These are phyloP conservation scores for Diplodia sapinea DNA, from an alignment of 2,329 filamentous ascomycete genomes.

Conservation along the genomic window DNA sequence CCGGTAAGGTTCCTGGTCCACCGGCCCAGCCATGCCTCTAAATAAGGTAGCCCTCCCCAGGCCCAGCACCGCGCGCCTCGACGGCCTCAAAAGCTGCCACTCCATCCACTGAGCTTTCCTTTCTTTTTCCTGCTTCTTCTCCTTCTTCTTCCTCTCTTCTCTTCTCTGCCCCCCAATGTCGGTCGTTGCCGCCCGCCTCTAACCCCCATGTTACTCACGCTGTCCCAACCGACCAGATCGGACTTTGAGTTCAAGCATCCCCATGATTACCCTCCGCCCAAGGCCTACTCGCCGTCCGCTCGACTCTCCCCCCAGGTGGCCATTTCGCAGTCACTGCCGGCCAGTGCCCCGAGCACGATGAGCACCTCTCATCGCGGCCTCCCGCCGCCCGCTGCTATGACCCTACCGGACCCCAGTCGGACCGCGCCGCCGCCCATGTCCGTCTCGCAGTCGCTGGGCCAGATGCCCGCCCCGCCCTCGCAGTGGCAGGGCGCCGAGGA, in stretches of 20 bases:
- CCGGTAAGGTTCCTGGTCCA: constrained; percentile 31
- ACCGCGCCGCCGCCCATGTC: constrained; percentile 43
- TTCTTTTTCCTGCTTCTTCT: constrained; percentile 21
- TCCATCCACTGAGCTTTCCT: neutral
- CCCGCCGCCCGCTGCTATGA: constrained; percentile 60
- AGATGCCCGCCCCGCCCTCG: constrained; percentile 53
- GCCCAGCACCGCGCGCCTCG: neutral
- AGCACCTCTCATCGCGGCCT: constrained; percentile 59
- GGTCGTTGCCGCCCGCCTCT: constrained; percentile 25
- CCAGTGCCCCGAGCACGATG: constrained; percentile 53
- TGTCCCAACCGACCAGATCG: constrained; percentile 55
- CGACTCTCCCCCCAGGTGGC: constrained; percentile 49
- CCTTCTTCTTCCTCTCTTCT: constrained; percentile 13
- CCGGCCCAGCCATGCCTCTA: constrained; percentile 16
- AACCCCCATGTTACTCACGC: constrained; percentile 57
- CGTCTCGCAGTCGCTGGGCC: constrained; percentile 46
- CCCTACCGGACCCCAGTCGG: constrained; percentile 55
- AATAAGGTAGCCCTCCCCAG: constrained; percentile 30
- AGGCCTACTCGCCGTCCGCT: constrained; percentile 47
- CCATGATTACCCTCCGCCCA: constrained; percentile 56
- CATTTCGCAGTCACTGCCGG: constrained; percentile 45
- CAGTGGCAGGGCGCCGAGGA: constrained; percentile 59
- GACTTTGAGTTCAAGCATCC: constrained; percentile 55
- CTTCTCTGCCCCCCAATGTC: constrained; percentile 17
- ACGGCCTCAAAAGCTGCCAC: constrained; percentile 8